These are phyloP conservation scores for Saposhnikovia divaricata DNA, from an alignment of 129 eudicot genomes.

Conservation along the genomic window DNA sequence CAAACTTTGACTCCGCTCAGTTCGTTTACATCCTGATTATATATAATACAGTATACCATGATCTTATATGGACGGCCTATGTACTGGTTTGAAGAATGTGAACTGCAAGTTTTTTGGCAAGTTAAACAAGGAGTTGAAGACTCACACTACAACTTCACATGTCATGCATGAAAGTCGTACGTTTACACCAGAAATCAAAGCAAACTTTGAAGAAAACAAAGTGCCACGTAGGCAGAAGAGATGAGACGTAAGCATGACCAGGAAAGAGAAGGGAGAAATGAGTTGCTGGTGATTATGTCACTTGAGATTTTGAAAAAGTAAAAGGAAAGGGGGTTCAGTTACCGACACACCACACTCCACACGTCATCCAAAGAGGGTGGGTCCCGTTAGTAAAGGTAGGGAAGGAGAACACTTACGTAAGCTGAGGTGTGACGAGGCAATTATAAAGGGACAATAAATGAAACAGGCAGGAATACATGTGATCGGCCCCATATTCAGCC, in stretches of 20 bases:
- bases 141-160: neutral
- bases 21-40: no score
- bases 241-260: neutral
- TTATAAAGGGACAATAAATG: neutral
- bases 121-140: neutral
- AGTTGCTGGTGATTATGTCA: slow-evolving; percentile 1
- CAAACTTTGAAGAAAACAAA: neutral
- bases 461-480: slow-evolving; percentile 6
- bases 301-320: neutral
- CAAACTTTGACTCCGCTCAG: no score
- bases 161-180: neutral
- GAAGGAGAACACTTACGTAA: neutral
- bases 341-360: slow-evolving; percentile 1
- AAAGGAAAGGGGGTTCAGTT: neutral
- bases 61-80: no score
- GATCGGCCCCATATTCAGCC: neutral
- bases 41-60: no score
- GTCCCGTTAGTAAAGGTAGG: neutral
- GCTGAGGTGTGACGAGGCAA: slow-evolving; percentile 4
- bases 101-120: neutral
- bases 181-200: neutral
- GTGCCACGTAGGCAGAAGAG: neutral
- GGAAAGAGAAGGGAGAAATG: neutral
- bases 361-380: neutral
- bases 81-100: neutral